Conservation (phyloP, 805 yeast species). For the Schwanniomyces occidentalis region DNA sequence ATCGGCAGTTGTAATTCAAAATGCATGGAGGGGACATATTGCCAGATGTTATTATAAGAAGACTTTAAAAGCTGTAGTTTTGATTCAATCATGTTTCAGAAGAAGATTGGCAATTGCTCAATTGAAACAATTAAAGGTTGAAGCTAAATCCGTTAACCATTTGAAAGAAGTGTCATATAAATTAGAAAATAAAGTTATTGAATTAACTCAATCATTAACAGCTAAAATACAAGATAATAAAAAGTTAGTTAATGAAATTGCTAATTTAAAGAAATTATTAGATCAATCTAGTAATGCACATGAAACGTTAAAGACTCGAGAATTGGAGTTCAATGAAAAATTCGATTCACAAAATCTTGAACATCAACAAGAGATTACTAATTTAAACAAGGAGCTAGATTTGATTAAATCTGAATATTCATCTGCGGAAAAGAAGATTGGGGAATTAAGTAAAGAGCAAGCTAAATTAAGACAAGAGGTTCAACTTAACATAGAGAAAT, state of each 20-base stretch:
- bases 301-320: conserved; percentile 55
- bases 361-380: conserved; percentile 50
- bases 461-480: conserved; percentile 65
- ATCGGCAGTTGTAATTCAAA: conserved; percentile 76
- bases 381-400: conserved; percentile 55
- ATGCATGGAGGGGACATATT: conserved; percentile 63
- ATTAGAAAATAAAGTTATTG: conserved; percentile 96
- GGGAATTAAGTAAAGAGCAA: conserved; percentile 60
- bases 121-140: conserved; percentile 66
- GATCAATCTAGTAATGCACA: conserved; percentile 55
- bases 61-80: conserved; percentile 56
- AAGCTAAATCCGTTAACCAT: conserved; percentile 89
- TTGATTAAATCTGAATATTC: conserved; percentile 57
- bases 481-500: conserved; percentile 57
- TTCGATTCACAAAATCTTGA: conserved; percentile 45
- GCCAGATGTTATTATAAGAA: conserved; percentile 56
- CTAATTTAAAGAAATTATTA: conserved; percentile 43
- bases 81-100: conserved; percentile 77
- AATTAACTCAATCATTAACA: conserved; percentile 82
- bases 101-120: conserved; percentile 70
- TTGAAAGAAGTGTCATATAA: conserved; percentile 89
- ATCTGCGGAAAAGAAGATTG: conserved; percentile 58
- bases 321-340: conserved; percentile 50
- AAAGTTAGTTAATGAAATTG: conserved; percentile 62
- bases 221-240: conserved; percentile 81